Evolutionary conservation across 2,329 filamentous ascomycete species (phyloP), one percentile per base, ranked within the genome.

Genomic region (Metarhizium guizhouense): DNA sequence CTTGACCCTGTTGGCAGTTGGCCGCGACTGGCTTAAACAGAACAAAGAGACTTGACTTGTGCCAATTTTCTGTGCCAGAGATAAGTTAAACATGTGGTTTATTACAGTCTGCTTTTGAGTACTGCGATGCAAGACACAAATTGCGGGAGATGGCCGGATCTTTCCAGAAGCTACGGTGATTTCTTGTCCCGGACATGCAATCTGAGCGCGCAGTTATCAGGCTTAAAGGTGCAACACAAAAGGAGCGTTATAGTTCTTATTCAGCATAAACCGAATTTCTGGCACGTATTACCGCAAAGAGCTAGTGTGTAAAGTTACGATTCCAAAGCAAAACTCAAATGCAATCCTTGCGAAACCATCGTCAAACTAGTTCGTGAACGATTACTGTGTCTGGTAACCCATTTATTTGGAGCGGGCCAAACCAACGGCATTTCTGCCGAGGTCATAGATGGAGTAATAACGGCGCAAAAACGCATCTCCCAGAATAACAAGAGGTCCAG

Each of bases 381-480:
- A 14, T 30, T 29, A 13, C 30, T 5, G 13, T 30, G 45, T 13
- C 20, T 14, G 38, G 11, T 30, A 4, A 7, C 20, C 20, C n/a
- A 48, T 14, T 69, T 72, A 73, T 77, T 91, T 94, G 63, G 93
- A 82, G 76, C 87, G 86, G 67, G 93, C 94, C 65, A 99, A 83
- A 68, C 90, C 92, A 60, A 99, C 91, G 56, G 88, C 86, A 69
- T 87, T 81, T 79, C 88, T 92, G 72, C 89, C 92, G 58, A 96
- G 82, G 74, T 99, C 90, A 71, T 99, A 99, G 69, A 99, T 88
- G 61, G 90, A 95, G 83, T 97, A 97, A 81, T 86, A 95, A 70
- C 81, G 88, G 74, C 90, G 85, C 69, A 88, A 78, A 81, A 88
- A 88, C 51, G 85, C 88, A 72, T 96, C 91, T 67, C 94, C 94